These are phyloP conservation scores for Candida sp. DNA, from an alignment of 1,139 yeast species.

Conservation along the genomic window DNA sequence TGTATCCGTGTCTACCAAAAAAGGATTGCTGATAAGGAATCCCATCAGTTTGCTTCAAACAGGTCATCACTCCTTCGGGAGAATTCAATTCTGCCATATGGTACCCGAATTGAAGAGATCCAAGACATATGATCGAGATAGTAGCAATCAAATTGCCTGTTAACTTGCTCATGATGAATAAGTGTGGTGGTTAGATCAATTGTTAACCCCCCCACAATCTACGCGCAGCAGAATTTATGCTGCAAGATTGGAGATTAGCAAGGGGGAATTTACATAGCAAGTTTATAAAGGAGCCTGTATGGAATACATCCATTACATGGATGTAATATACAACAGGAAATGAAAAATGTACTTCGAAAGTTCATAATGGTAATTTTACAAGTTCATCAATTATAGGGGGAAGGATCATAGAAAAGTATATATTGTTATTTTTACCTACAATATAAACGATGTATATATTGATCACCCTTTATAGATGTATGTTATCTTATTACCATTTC, in stretches of 20 bases:
- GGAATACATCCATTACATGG: too few relatives aligned
- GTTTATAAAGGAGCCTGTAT: too few relatives aligned
- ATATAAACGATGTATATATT: too few relatives aligned
- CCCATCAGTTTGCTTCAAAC: conserved; percentile 31
- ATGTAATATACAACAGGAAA: too few relatives aligned
- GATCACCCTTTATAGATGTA: too few relatives aligned
- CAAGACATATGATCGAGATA: conserved; percentile 36
- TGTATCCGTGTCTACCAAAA: conserved; percentile 36
- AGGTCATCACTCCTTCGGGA: conserved; percentile 40
- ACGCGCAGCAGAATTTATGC: background rate
- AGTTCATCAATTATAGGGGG: too few relatives aligned
- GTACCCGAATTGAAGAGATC: conserved; percentile 47
- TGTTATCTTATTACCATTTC: too few relatives aligned
- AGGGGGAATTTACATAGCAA: too few relatives aligned
- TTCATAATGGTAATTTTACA: too few relatives aligned
- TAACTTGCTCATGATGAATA: conserved; percentile 9
- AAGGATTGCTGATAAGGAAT: conserved; percentile 25
- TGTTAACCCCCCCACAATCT: background rate
- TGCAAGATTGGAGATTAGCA: background rate
- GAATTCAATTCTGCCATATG: conserved; percentile 50
- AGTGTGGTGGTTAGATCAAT: background rate
- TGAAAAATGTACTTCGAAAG: too few relatives aligned
- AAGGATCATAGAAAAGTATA: too few relatives aligned
- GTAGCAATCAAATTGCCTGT: conserved; percentile 26
- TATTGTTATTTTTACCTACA: too few relatives aligned